These are phyloP conservation scores for Pilaira anomala DNA, from an alignment of 192 early-diverging fungal species.

Conservation along the genomic window DNA sequence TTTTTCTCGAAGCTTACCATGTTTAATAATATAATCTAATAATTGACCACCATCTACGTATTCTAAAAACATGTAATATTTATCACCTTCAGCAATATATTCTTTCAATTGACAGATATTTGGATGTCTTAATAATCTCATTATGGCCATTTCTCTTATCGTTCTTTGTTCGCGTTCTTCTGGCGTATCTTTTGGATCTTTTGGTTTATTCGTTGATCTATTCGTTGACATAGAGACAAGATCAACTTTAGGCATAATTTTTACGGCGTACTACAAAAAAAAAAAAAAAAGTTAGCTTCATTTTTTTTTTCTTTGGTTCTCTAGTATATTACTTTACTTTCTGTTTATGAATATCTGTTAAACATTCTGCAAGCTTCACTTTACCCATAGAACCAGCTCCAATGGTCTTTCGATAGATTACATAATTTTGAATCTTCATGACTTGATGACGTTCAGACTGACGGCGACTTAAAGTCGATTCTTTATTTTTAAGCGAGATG, in stretches of 20 bases:
- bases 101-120: slow-evolving; percentile 79
- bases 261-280: slow-evolving; percentile 52
- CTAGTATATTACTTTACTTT: slow-evolving; percentile 18
- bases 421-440: slow-evolving; percentile 31
- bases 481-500: neutral
- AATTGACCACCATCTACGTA: slow-evolving; percentile 80
- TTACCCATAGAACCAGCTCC: slow-evolving; percentile 39
- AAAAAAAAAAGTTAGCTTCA: neutral
- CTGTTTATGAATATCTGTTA: slow-evolving; percentile 24
- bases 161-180: slow-evolving; percentile 57
- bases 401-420: slow-evolving; percentile 32
- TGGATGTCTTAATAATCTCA: slow-evolving; percentile 79
- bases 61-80: slow-evolving; percentile 78
- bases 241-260: slow-evolving; percentile 53
- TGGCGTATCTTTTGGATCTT: slow-evolving; percentile 37
- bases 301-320: neutral
- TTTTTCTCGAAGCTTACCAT: slow-evolving; percentile 75
- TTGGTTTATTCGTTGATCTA: slow-evolving; percentile 4
- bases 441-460: slow-evolving; percentile 23
- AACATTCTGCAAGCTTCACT: slow-evolving; percentile 34
- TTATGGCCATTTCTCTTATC: slow-evolving; percentile 66
- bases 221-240: neutral
- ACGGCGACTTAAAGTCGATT: neutral
- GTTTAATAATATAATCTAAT: slow-evolving; percentile 78
- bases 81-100: slow-evolving; percentile 62